Base-by-base conservation (phyloP, 2,329 filamentous ascomycete genomes). In the Colletotrichum sp. region DNA sequence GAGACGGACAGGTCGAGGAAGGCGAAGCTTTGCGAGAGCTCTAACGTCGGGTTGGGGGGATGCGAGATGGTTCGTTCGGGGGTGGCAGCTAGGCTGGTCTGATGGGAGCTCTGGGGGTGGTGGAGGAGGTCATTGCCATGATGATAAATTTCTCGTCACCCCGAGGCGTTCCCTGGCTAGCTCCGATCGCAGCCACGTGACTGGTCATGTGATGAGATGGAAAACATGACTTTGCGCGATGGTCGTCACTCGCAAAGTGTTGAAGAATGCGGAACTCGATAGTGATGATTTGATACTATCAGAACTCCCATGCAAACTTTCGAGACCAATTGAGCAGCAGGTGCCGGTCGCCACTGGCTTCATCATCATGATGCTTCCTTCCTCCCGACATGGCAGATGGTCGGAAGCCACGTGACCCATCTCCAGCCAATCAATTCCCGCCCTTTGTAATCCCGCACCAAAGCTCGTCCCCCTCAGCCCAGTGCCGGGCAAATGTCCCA, bases 71-170 rank as follows among this genome's bases (percentile, higher is more conserved):
- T 26, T 68, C 60, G 55, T 57, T 76, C 65, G 63, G 69, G 21
- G 34, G 44, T 60, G 68, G 34, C 57, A 64, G 73, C 73, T 57
- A 49, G 24, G 57, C 64, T 73, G 57, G 24, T 28, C 28, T 68
- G 72, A 72, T 67, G 72, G 49, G 62, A 75, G 72, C 72, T 75
- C 28, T 24, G 21, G 15, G 24, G 59, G 65, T 36, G 60, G 71
- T 71, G 75, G 75, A 75, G 70, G 74, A 76, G 66, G 74, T 62
- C 36, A 66, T 34, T 34, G 24, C 30, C 62, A 78, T 75, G 66
- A 65, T 78, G 78, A 79, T 79, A 78, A 79, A 78, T 79, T 79
- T 78, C 76, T 78, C 77, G 77, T 76, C 75, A 70, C 69, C 69
- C 72, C 72, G 68, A 77, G 59, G 36, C 64, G 69, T 71, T 55